These are phyloP conservation scores for Globisporangium alternatum DNA, from an alignment of 352 stramenopile species.

Conservation along the genomic window DNA sequence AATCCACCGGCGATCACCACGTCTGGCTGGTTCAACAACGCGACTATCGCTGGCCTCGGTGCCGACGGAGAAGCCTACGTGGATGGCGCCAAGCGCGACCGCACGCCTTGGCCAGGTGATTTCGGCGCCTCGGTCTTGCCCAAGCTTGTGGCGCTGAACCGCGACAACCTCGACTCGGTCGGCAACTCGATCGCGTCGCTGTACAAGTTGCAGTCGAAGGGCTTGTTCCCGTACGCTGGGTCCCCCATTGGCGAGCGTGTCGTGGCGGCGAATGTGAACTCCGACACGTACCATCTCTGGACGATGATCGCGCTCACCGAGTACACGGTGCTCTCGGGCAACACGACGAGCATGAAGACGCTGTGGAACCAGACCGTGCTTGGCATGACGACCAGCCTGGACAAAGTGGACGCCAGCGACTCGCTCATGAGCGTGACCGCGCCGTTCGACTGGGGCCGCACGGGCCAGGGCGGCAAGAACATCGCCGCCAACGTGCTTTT, in stretches of 20 bases:
- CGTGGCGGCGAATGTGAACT: slow-evolving; percentile 19
- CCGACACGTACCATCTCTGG: slow-evolving; percentile 43
- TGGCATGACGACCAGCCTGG: neutral
- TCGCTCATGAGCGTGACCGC: slow-evolving; percentile 25
- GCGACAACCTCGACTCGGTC: slow-evolving; percentile 30
- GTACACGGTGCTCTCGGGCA: slow-evolving; percentile 25
- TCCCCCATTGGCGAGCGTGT: neutral
- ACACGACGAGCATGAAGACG: slow-evolving; percentile 18
- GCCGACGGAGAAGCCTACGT: neutral
- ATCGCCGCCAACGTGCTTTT: slow-evolving; percentile 34
- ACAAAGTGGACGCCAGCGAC: neutral
- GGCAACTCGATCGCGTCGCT: slow-evolving; percentile 28
- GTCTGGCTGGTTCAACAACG: neutral
- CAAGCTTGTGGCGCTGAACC: slow-evolving; percentile 28
- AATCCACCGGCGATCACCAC: neutral
- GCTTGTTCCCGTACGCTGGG: neutral
- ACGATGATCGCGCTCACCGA: slow-evolving; percentile 34
- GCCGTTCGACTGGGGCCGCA: slow-evolving; percentile 27
- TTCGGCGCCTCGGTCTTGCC: slow-evolving; percentile 26
- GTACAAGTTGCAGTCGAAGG: neutral
- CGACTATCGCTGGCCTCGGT: neutral
- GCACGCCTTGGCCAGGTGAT: slow-evolving; percentile 28
- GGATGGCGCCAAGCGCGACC: neutral
- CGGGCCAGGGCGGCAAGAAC: slow-evolving; percentile 36
- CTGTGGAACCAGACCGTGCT: neutral